phyloP scores from a whole-genome alignment of 305 asterid species.

The Fraxinus greggii region DNA sequence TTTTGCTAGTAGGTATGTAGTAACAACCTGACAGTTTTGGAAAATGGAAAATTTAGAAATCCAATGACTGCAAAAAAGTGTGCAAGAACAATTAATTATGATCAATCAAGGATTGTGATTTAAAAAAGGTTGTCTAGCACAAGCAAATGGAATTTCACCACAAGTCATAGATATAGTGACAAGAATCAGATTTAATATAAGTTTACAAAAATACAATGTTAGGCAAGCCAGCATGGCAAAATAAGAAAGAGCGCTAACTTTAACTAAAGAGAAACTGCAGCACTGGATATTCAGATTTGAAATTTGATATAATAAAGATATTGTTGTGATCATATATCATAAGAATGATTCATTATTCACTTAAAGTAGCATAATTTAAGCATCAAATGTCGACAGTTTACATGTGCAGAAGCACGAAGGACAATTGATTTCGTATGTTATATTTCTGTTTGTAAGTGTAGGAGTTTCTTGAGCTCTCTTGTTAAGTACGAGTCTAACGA shows the following conservation, averaged over 20 bases:
- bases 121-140: constrained; percentile 97
- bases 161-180: constrained; percentile 97
- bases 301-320: constrained; percentile 47
- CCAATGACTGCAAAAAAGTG: constrained; percentile 13
- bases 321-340: constrained; percentile 60
- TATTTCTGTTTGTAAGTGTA: constrained; percentile 49
- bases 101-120: constrained; percentile 24
- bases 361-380: neutral
- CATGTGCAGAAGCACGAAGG: neutral
- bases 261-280: constrained; percentile 90
- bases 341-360: constrained; percentile 18
- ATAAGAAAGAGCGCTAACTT: constrained; percentile 8
- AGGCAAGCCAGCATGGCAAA: constrained; percentile 22
- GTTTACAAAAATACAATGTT: constrained; percentile 48
- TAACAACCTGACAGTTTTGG: constrained; percentile 63
- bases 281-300: constrained; percentile 51
- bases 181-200: constrained; percentile 90
- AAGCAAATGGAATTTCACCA: constrained; percentile 97
- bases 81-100: constrained; percentile 5
- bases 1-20: constrained; percentile 94
- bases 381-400: neutral
- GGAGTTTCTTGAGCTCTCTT: constrained; percentile 96
- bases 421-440: neutral
- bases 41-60: constrained; percentile 17
- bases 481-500: constrained; percentile 11